phyloP scores from a whole-genome alignment of 164 flowering plant genomes.

The Macadamia integrifolia region DNA sequence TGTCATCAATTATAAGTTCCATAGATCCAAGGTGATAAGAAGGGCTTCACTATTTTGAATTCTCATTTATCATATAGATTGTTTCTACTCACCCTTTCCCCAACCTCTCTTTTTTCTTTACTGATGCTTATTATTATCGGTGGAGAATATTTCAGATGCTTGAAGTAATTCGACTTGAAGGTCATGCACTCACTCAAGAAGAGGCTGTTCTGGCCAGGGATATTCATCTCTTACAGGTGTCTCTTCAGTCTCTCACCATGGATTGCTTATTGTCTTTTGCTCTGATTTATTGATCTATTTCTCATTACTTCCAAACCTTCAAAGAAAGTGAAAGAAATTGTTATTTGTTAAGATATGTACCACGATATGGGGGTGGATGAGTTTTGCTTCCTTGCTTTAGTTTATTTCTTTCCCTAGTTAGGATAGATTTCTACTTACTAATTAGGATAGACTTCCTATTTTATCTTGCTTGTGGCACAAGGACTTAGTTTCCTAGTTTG shows the following conservation, averaged over 20 bases:
- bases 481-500: no score
- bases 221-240: slow-evolving; percentile 86
- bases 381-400: no score
- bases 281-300: not conserved
- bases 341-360: no score
- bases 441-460: no score
- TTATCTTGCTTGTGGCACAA: no score
- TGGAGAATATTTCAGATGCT: slow-evolving; percentile 47
- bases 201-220: slow-evolving; percentile 75
- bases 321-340: no score
- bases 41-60: not conserved
- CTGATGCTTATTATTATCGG: not conserved
- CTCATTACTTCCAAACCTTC: no score
- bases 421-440: no score
- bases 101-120: no score
- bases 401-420: no score
- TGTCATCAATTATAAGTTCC: no score
- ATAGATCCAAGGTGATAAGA: not conserved
- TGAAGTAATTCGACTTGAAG: slow-evolving; percentile 88
- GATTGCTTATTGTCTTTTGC: not conserved
- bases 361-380: no score
- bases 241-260: slow-evolving; percentile 1
- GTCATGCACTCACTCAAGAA: slow-evolving; percentile 71
- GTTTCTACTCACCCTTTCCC: not conserved
- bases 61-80: not conserved